Evolutionary conservation across 148 eudicot species (phyloP), one percentile per base, ranked within the genome.

Genomic region (Amaranthus cruentus): DNA sequence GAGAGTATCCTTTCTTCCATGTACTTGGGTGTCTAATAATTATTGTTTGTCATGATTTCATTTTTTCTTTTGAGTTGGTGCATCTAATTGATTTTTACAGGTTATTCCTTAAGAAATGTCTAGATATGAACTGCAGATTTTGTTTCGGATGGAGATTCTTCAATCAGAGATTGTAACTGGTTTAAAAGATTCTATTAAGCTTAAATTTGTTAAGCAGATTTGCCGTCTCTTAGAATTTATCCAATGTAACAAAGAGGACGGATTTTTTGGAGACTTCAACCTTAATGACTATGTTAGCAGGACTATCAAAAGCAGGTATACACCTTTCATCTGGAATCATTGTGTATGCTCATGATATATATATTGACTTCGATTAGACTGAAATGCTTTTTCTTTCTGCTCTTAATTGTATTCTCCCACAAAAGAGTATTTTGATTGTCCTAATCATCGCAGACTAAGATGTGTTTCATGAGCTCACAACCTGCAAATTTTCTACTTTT

Each of bases 81-180:
- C 28, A 52, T 78, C 70, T 52, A 3, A 48, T 9, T 72, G 71
- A n/a, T 53, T 61, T 28, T 42, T 53, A 44, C 10, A 11, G 51
- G 48, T 28, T 46, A 69, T 82, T 82, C 91, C 88, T 91, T 88
- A 79, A 84, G 62, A 68, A 68, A 43, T 66, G 44, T 70, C 43
- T 38, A 94, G 98, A 85, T 88, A 88, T 82, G 98, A 94, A 77
- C 71, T 89, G 74, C 96, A 91, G 81, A 86, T 94, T 82, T 85
- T 91, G 54, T 86, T 94, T 78, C 89, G 98, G 60, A 86, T 94
- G 90, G 98, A 94, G 81, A 91, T 94, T 76, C 88, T 90, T 55
- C 81, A 85, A 67, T 91, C 96, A 68, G 82, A 86, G 52, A 69
- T 84, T 75, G 79, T 79, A 21, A 81, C 14, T 51, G 83, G 73